These are phyloP conservation scores for Aschersonia sp. DNA, from an alignment of 2,329 filamentous ascomycete genomes.

Conservation along the genomic window DNA sequence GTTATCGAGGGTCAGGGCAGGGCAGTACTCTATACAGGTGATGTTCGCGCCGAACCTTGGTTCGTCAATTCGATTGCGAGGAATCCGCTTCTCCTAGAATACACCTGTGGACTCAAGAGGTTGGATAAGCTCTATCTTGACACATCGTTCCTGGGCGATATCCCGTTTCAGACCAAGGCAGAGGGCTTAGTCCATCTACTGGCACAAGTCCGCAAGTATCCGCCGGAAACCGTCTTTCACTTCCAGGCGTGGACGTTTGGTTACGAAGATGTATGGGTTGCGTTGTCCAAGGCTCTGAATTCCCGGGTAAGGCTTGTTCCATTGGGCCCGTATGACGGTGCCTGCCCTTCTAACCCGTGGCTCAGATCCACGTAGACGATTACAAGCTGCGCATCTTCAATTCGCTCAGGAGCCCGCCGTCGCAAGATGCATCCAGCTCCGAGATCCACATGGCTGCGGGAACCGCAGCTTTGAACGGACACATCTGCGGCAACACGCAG, in stretches of 20 bases:
- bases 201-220: constrained; percentile 51
- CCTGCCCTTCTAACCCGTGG: background rate
- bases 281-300: constrained; percentile 54
- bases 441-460: constrained; percentile 37
- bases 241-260: constrained; percentile 79
- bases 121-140: constrained; percentile 82
- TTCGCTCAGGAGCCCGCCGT: constrained; percentile 36
- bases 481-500: constrained; percentile 55
- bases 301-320: constrained; percentile 34
- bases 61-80: constrained; percentile 62
- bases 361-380: constrained; percentile 62
- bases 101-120: constrained; percentile 46
- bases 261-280: constrained; percentile 86
- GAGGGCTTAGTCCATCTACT: constrained; percentile 65
- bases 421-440: constrained; percentile 22
- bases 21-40: constrained; percentile 76
- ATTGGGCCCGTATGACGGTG: background rate
- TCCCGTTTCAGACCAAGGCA: constrained; percentile 46
- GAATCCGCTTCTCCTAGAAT: constrained; percentile 62
- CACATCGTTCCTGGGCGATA: constrained; percentile 51
- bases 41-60: constrained; percentile 75
- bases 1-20: constrained; percentile 62
- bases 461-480: constrained; percentile 56
- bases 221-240: constrained; percentile 64
- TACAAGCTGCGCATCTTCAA: constrained; percentile 66